Base-by-base conservation (phyloP, 148 eudicot genomes). In the Camellia granthamiana region DNA sequence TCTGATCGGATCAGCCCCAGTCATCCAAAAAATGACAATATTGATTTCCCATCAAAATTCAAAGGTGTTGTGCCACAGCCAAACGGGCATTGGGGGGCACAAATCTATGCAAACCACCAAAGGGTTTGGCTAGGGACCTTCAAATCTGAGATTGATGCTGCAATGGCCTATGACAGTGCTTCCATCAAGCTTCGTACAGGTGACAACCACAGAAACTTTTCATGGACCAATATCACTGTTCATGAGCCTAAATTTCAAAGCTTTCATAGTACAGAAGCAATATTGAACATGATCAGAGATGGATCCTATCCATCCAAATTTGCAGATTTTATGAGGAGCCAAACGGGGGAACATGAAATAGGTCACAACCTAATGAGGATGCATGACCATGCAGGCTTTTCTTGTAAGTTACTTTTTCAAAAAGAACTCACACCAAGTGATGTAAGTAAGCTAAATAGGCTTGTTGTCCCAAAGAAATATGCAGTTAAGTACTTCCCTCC, bases 71-170 rank as follows among this genome's bases (percentile, higher is more conserved):
- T 87, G 68, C 81, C 83, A 18, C 89, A 84, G 62, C 72, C 83
- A 13, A 86, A 81, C 54, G 89, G 89, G 12, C 83, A 81, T 1
- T 86, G 86, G 86, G 89, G 88, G 8, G 83, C 89, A 30, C 87
- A 87, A 68, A 80, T 87, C 62, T 87, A 87, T 70, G 76, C 74
- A 19, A 82, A 78, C 16, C 84, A 87, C 72, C 79, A 79, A 19
- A 84, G 87, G 38, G 60, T 84, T 11, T 87, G 89, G 89, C 76
- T 87, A 2, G 89, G 89, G 42, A 87, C 89, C 41, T 84, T 81
- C 82, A 80, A 82, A 80, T 30, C 74, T 7, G 79, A 87, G 63
- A 38, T 72, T 23, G 77, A 79, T 11, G 87, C 89, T 0, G 89
- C 89, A 4, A 63, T 72, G 59, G 87, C 89, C 46, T 84, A 87